A percentile compares a stretch with the other conserved stretches of the same genome.
phyloP scores from a whole-genome alignment of 2,329 filamentous ascomycete species.

The Penicillium verrucosum region DNA sequence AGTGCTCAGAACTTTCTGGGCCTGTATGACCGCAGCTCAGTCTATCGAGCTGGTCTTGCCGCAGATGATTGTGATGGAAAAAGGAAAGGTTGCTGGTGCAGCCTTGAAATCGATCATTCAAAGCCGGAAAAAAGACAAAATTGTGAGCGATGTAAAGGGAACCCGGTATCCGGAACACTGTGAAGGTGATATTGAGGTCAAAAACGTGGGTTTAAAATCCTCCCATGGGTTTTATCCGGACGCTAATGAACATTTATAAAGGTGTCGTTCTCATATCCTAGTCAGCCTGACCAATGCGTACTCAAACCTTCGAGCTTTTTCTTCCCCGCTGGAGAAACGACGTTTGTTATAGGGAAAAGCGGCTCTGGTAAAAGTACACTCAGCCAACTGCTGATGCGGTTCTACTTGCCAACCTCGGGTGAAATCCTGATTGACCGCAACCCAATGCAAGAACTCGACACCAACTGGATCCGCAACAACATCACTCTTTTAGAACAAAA shows the following conservation, averaged over 20 bases:
- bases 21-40: constrained; percentile 71
- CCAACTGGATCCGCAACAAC: constrained; percentile 71
- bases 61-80: constrained; percentile 72
- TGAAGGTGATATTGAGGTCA: constrained; percentile 66
- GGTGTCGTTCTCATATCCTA: constrained; percentile 81
- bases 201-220: constrained; percentile 50
- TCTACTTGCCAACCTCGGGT: constrained; percentile 68
- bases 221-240: background rate
- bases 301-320: constrained; percentile 62
- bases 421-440: constrained; percentile 66
- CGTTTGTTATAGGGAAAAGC: constrained; percentile 79
- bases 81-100: constrained; percentile 71
- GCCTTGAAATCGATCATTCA: constrained; percentile 54
- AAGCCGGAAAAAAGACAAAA: constrained; percentile 19
- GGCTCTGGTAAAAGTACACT: constrained; percentile 93
- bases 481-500: constrained; percentile 80
- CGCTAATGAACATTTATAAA: constrained; percentile 33
- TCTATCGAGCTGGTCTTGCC: constrained; percentile 71
- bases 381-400: constrained; percentile 71
- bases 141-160: constrained; percentile 30
- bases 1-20: constrained; percentile 81
- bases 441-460: constrained; percentile 60
- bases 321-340: constrained; percentile 69
- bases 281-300: constrained; percentile 58
- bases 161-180: constrained; percentile 45